Percentiles rank a stretch among this genome's conserved stretches.
These are phyloP conservation scores for Aspergillus saccharolyticus DNA, from an alignment of 495 filamentous ascomycete species.

Conservation along the genomic window DNA sequence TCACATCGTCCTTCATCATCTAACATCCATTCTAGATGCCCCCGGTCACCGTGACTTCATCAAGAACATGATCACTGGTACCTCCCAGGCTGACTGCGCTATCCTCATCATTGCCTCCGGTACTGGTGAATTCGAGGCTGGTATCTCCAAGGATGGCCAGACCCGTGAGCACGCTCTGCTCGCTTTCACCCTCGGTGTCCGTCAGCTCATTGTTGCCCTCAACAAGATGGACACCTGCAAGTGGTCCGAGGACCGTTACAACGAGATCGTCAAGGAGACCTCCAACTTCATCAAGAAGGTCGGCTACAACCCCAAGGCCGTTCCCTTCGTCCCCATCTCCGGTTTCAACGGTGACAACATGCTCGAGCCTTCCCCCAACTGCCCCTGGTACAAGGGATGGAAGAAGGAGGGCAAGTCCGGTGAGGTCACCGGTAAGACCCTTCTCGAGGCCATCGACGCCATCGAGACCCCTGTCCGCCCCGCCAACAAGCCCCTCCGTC, in stretches of 20 bases:
- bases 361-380: conserved; percentile 87
- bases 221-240: conserved; percentile 99
- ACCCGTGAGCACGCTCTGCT: conserved; percentile 99
- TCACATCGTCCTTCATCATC: conserved; percentile 9
- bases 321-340: conserved; percentile 99
- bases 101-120: conserved; percentile 99
- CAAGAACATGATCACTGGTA: conserved; percentile 99
- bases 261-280: conserved; percentile 99
- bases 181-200: conserved; percentile 99
- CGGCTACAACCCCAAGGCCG: conserved; percentile 97
- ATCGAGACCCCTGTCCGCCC: conserved; percentile 87
- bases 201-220: conserved; percentile 99
- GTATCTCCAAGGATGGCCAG: conserved; percentile 99
- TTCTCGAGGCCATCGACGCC: conserved; percentile 96
- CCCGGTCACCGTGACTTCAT: conserved; percentile 99
- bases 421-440: conserved; percentile 91
- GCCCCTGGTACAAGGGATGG: conserved; percentile 99
- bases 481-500: conserved; percentile 90
- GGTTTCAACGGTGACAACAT: conserved; percentile 99
- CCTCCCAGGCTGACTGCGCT: conserved; percentile 98
- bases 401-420: conserved; percentile 96
- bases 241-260: conserved; percentile 93
- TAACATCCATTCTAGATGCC: conserved; percentile 59
- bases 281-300: conserved; percentile 99
- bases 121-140: conserved; percentile 99